phyloP scores from a whole-genome alignment of 352 stramenopile genomes.

The Thraustotheca clavata region DNA sequence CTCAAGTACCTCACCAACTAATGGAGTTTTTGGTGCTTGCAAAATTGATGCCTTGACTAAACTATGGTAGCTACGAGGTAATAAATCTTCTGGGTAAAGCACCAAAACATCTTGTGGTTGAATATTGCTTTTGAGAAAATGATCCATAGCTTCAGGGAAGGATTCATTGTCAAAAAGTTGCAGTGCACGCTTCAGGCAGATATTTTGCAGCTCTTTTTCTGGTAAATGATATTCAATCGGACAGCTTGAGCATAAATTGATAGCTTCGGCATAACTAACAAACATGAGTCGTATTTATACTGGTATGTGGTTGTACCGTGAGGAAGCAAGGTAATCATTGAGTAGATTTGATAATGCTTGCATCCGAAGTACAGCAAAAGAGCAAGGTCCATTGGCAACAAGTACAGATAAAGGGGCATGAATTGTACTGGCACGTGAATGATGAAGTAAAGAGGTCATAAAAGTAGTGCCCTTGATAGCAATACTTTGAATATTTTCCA shows the following conservation, averaged over 20 bases:
- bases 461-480: slow-evolving; percentile 37
- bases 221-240: slow-evolving; percentile 52
- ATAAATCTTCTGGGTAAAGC: slow-evolving; percentile 56
- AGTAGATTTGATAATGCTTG: slow-evolving; percentile 42
- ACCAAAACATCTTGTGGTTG: slow-evolving; percentile 54
- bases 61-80: slow-evolving; percentile 41
- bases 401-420: slow-evolving; percentile 30
- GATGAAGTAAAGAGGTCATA: neutral
- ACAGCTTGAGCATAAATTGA: slow-evolving; percentile 57
- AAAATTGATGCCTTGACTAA: slow-evolving; percentile 13
- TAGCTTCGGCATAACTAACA: slow-evolving; percentile 32
- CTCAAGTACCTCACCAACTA: neutral
- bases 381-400: slow-evolving; percentile 35
- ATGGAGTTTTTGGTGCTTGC: neutral
- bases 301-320: slow-evolving; percentile 26
- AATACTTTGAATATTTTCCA: slow-evolving; percentile 44
- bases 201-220: slow-evolving; percentile 35
- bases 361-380: slow-evolving; percentile 48
- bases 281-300: neutral
- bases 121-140: slow-evolving; percentile 41
- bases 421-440: neutral
- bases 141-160: slow-evolving; percentile 46
- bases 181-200: slow-evolving; percentile 53
- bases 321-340: slow-evolving; percentile 29
- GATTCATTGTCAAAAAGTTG: slow-evolving; percentile 38